These are phyloP conservation scores for Naganishia sp. DNA, from an alignment of 1,284 basidiomycete species.

Conservation along the genomic window DNA sequence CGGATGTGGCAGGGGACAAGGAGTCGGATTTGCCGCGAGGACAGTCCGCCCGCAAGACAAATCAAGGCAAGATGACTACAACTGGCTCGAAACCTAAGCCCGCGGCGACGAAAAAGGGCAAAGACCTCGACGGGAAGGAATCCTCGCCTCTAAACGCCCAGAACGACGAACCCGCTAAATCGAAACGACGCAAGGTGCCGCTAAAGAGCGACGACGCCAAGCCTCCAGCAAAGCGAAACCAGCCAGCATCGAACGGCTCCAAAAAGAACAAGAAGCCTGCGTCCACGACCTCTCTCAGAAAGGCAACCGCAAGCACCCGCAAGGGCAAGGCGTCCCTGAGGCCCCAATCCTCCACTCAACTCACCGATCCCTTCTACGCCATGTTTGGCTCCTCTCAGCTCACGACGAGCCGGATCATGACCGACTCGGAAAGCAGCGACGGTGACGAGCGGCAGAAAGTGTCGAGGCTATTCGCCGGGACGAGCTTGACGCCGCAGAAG, in stretches of 20 bases:
- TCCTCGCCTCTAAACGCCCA: background rate
- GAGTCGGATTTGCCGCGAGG: background rate
- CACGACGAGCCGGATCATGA: background rate
- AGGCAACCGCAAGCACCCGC: background rate
- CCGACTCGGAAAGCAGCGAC: conserved; percentile 21
- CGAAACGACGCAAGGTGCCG: background rate
- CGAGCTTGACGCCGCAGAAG: conserved; percentile 18
- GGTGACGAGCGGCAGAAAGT: conserved; percentile 20
- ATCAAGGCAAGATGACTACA: too few species aligned
- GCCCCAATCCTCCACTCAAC: conserved; percentile 5
- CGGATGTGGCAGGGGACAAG: background rate
- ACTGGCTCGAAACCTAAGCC: background rate
- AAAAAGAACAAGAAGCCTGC: conserved; percentile 4
- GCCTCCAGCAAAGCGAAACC: background rate
- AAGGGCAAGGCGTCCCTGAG: background rate
- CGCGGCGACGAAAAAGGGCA: background rate
- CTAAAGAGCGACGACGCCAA: background rate
- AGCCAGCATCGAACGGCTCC: background rate
- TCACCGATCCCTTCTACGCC: conserved; percentile 3
- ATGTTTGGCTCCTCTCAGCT: conserved; percentile 17
- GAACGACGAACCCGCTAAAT: background rate
- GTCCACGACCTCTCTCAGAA: background rate
- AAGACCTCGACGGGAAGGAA: background rate
- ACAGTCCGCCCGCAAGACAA: background rate
- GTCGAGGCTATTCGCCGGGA: conserved; percentile 9